Conservation (phyloP, 2,329 filamentous ascomycete species). For the Teratosphaeria epicoccoides region DNA sequence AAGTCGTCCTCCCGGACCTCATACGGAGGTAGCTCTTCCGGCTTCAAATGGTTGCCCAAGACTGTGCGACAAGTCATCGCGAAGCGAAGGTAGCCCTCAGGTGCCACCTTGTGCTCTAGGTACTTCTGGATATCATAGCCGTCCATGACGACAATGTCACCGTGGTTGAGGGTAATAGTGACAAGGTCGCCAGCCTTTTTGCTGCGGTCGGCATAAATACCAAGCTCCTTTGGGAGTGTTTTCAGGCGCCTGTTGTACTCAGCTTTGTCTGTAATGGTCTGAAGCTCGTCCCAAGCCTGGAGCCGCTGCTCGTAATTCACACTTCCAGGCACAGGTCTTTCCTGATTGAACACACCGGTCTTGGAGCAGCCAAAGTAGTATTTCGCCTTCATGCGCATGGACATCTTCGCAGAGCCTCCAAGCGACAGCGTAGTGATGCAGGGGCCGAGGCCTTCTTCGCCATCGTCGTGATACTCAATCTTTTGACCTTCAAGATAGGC, state of each 20-base stretch:
- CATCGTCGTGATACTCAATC: conserved; percentile 59
- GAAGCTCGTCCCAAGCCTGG: conserved; percentile 22
- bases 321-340: conserved; percentile 18
- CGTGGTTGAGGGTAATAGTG: conserved; percentile 45
- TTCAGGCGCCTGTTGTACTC: conserved; percentile 21
- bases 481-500: conserved; percentile 51
- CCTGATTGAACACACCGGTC: conserved; percentile 24
- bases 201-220: conserved; percentile 21
- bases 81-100: conserved; percentile 43
- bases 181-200: conserved; percentile 29
- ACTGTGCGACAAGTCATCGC: conserved; percentile 48
- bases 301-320: conserved; percentile 26
- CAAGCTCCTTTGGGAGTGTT: conserved; percentile 29
- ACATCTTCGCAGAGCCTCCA: conserved; percentile 49
- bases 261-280: conserved; percentile 11
- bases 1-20: conserved; percentile 26
- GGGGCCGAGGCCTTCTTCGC: conserved; percentile 51
- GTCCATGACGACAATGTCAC: conserved; percentile 56
- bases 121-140: conserved; percentile 47
- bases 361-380: conserved; percentile 33
- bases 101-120: conserved; percentile 49
- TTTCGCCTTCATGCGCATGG: conserved; percentile 45
- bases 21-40: conserved; percentile 29
- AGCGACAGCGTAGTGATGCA: conserved; percentile 53
- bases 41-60: conserved; percentile 33